These are phyloP conservation scores for Cordyceps cateniannulata DNA, from an alignment of 2,329 filamentous ascomycete genomes.

Conservation along the genomic window DNA sequence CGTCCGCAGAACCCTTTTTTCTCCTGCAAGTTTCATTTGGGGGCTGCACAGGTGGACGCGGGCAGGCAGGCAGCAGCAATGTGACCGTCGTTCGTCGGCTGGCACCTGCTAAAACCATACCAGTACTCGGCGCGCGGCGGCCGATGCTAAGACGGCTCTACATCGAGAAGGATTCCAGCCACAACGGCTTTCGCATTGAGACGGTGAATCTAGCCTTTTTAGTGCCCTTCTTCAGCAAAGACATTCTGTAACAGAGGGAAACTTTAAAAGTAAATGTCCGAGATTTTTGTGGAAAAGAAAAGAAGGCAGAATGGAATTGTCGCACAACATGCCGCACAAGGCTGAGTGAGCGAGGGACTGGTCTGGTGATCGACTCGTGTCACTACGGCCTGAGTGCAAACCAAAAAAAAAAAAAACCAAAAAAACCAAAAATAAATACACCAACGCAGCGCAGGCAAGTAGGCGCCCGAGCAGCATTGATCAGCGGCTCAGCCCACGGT, in stretches of 20 bases:
- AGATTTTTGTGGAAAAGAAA: background rate
- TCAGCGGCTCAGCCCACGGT: background rate
- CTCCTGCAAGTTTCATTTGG: background rate
- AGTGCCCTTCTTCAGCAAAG: background rate
- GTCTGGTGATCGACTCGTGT: background rate
- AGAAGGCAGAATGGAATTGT: background rate
- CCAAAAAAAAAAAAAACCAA: no score
- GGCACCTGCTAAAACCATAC: background rate
- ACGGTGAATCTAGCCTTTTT: background rate
- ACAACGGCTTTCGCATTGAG: conserved; percentile 1
- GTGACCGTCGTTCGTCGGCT: background rate
- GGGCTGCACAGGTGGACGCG: background rate
- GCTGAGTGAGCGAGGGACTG: background rate
- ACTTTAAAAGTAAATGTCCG: background rate
- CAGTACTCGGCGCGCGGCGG: no score
- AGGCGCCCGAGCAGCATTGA: background rate
- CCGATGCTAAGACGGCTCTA: background rate
- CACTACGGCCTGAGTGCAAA: background rate
- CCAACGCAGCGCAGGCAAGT: background rate
- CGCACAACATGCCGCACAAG: background rate
- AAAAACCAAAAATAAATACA: conserved; percentile 4
- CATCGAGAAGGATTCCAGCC: conserved; percentile 7
- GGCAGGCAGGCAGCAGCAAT: background rate
- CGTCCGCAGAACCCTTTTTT: background rate
- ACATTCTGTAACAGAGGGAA: background rate